These are phyloP conservation scores for Marsdenia floribunda DNA, from an alignment of 257 asterid species.

Conservation along the genomic window DNA sequence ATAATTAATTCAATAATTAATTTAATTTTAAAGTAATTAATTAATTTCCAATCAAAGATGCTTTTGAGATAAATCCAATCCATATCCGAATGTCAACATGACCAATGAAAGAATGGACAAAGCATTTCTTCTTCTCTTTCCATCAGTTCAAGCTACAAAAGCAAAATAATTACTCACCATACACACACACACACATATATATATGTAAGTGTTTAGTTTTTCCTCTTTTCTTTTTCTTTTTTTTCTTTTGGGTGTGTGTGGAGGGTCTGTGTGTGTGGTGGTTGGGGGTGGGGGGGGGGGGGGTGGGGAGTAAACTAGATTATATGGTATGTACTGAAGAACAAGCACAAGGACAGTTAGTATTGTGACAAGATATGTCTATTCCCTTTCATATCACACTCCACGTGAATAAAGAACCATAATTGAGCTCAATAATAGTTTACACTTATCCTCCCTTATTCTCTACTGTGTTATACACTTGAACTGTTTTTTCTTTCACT, in stretches of 20 bases:
- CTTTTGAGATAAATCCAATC: not conserved
- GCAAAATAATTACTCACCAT: no score
- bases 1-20: no score
- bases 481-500: not conserved
- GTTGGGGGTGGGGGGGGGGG: no score
- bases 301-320: not conserved
- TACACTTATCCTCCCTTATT: not conserved
- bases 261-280: no score
- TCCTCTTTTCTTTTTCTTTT: no score
- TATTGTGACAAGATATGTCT: conserved; percentile 19
- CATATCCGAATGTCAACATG: no score
- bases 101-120: not conserved
- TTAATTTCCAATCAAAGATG: no score
- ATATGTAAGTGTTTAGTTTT: no score
- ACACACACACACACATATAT: no score
- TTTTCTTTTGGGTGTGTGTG: no score
- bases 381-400: conserved; percentile 32
- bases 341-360: not conserved
- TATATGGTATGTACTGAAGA: not conserved
- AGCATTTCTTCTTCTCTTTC: not conserved
- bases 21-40: no score
- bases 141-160: not conserved
- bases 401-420: conserved; percentile 42
- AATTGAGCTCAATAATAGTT: conserved; percentile 7
- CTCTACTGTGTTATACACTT: not conserved